Base-by-base conservation (phyloP, 1,139 yeast species). In the Taphrina populina region DNA sequence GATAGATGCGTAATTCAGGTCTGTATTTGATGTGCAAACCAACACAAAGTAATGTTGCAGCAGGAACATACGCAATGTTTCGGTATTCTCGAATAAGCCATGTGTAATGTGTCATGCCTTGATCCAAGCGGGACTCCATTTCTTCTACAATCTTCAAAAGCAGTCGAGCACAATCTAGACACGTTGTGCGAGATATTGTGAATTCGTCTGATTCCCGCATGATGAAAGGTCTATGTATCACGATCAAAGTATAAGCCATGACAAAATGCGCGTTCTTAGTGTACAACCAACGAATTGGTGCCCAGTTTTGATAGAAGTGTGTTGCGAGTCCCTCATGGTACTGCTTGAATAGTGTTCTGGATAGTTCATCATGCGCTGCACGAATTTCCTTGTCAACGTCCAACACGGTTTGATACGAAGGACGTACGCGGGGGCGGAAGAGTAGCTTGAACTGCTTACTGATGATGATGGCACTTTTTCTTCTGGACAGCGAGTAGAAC, bases 361-460 rank as follows among this genome's bases (percentile, higher is more conserved):
- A 23, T 17, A 40, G 23, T 13, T 23, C 26, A 8, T n/a, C 45
- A 15, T 40, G 45, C 11, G 34, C 15, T 2, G 27, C 34, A 8
- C 45, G 32, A 15, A 40, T 13, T 20, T 40, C 45, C 13, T 13
- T 11, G 23, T 40, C 45, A 21, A 40, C 45, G 8, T 40, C 45
- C 21, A 40, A 15, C 19, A 40, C 34, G 13, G 34, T 40, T 34
- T 40, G 45, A 15, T 40, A 40, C 4, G 45, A 40, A 13, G 45
- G 45, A 2, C 45, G 34, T 13, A 34, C 45, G 20, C 45, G 45
- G 10, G 45, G 45, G 13, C 45, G 34, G 21, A 40, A 40, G 23
- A 40, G 34, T 2, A 27, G 6, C 13, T 27, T 24, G 45, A 40
- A 40, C 17, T 26, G 45, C 34, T 27, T 11, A 7, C 23, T 34